Conservation (phyloP, 352 stramenopile genomes). For the Globisporangium viniferum region DNA sequence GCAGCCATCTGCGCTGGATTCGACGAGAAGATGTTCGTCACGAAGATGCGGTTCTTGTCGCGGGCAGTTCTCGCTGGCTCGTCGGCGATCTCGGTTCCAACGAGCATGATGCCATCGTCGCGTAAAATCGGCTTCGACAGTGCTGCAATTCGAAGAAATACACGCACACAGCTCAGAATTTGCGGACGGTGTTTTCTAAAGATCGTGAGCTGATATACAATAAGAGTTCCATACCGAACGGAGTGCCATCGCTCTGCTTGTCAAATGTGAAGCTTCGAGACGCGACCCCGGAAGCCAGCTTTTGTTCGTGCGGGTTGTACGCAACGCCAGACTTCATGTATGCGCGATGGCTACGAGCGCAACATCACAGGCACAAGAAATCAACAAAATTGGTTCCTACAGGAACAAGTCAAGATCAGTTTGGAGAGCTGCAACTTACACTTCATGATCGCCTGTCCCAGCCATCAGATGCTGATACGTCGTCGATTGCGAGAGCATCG, state of each 20-base stretch:
- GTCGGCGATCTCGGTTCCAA: slow-evolving; percentile 49
- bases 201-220: not conserved
- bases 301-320: slow-evolving; percentile 1
- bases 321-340: not conserved
- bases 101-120: slow-evolving; percentile 66
- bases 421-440: slow-evolving; percentile 16
- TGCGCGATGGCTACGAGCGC: slow-evolving; percentile 1
- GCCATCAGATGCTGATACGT: slow-evolving; percentile 23
- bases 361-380: not conserved
- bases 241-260: slow-evolving; percentile 25
- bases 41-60: slow-evolving; percentile 58
- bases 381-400: not conserved
- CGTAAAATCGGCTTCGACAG: slow-evolving; percentile 75
- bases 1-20: slow-evolving; percentile 22
- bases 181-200: not conserved
- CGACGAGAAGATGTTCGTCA: slow-evolving; percentile 42
- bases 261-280: slow-evolving; percentile 32
- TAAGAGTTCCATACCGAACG: slow-evolving; percentile 29
- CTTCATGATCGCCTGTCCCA: slow-evolving; percentile 24
- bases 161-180: not conserved
- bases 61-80: not conserved
- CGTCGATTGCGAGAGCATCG: slow-evolving; percentile 10
- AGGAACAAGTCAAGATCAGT: not conserved
- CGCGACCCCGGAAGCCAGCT: not conserved
- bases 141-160: slow-evolving; percentile 25